Conservation (phyloP, 768 basidiomycete species). For the Rossbeevera mucosa region DNA sequence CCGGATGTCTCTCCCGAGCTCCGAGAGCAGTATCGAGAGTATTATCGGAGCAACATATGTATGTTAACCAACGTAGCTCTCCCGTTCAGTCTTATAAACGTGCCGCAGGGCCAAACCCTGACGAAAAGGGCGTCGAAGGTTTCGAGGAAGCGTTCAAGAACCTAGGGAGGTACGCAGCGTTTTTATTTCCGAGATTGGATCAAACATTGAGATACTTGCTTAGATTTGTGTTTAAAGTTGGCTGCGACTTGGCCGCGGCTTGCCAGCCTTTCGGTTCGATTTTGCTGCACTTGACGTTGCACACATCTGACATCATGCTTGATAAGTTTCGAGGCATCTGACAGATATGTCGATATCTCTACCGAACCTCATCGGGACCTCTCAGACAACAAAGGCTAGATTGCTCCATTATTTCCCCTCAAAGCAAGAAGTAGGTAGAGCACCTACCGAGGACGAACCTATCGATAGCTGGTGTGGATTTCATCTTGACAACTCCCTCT, state of each 20-base stretch:
- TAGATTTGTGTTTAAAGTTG: constrained; percentile 80
- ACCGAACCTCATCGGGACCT: constrained; percentile 63
- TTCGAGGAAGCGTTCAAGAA: constrained; percentile 89
- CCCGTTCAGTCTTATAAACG: neutral
- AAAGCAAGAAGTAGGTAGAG: constrained; percentile 31
- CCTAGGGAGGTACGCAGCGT: constrained; percentile 53
- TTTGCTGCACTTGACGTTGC: neutral
- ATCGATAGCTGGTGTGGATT: constrained; percentile 94
- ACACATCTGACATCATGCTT: neutral
- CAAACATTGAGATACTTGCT: constrained; percentile 4
- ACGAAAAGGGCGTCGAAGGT: constrained; percentile 58
- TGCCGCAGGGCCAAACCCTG: constrained; percentile 55
- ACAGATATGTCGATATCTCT: constrained; percentile 63
- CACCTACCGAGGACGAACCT: constrained; percentile 50
- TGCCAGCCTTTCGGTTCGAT: constrained; percentile 84
- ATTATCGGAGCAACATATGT: constrained; percentile 91
- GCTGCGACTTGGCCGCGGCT: constrained; percentile 74
- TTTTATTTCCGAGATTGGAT: neutral
- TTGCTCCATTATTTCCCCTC: constrained; percentile 96
- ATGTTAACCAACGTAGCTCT: constrained; percentile 13
- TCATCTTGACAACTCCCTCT: constrained; percentile 84
- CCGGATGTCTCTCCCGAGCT: constrained; percentile 58
- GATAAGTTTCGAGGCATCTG: constrained; percentile 64
- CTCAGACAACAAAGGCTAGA: constrained; percentile 86
- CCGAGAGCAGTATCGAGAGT: constrained; percentile 64